Evolutionary conservation across 2,329 filamentous ascomycete species (phyloP).

Genomic region (Drechslerella dactyloides): DNA sequence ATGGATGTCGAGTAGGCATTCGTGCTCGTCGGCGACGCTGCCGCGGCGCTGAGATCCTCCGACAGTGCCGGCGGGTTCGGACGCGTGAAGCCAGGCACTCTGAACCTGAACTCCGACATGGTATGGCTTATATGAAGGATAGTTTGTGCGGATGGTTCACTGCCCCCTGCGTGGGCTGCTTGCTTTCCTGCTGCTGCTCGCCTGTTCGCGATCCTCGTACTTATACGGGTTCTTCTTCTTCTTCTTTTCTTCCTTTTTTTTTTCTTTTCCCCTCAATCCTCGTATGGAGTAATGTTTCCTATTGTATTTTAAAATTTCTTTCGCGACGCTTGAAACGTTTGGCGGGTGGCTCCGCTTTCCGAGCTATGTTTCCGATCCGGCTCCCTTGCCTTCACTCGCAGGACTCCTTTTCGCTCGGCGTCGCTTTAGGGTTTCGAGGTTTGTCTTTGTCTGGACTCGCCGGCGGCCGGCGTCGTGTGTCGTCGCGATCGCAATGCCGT

Average conservation of each 20-base stretch:
- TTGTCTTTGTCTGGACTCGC: no score
- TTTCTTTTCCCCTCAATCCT: no score
- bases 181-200: not conserved
- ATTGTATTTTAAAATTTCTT: constrained; percentile 11
- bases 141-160: no score
- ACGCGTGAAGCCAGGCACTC: constrained; percentile 49
- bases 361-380: constrained; percentile 3
- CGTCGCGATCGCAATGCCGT: not conserved
- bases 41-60: constrained; percentile 34
- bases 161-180: not conserved
- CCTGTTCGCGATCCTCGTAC: not conserved
- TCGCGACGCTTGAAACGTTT: constrained; percentile 4
- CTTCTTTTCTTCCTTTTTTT: constrained; percentile 1
- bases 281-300: no score
- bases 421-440: not conserved
- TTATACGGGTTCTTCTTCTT: not conserved
- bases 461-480: no score
- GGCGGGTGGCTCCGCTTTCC: constrained; percentile 8
- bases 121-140: not conserved
- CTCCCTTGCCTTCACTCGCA: not conserved
- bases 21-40: constrained; percentile 43
- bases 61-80: constrained; percentile 37
- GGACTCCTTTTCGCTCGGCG: not conserved
- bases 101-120: constrained; percentile 50
- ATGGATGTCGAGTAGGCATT: constrained; percentile 37